Conservation (phyloP, 345 rosid genomes). For the Eucalyptus grandis region DNA sequence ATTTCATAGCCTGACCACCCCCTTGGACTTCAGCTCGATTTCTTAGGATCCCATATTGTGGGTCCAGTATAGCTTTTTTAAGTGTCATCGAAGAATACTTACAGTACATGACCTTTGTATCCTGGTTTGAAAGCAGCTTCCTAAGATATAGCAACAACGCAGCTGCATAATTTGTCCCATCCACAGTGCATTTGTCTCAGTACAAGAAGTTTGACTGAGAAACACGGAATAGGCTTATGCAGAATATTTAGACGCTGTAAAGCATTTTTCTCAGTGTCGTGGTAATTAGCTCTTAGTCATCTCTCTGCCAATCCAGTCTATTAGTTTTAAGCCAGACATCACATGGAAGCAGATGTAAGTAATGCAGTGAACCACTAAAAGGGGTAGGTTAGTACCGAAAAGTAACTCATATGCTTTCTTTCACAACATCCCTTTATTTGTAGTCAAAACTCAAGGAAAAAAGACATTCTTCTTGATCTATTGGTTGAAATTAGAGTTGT, state of each 20-base stretch:
- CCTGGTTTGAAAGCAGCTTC: background rate
- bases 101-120: background rate
- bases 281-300: background rate
- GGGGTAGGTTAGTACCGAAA: background rate
- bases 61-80: background rate
- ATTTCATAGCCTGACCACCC: background rate
- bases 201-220: fast-evolving
- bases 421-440: background rate
- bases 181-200: background rate
- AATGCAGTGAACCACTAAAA: background rate
- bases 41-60: background rate
- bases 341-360: background rate
- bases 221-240: background rate
- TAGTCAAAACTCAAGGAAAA: background rate
- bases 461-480: background rate
- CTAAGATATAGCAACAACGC: background rate
- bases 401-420: background rate
- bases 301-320: background rate
- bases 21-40: background rate
- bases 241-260: background rate
- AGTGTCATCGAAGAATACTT: fast-evolving
- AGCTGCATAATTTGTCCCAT: background rate
- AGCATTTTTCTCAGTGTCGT: background rate
- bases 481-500: background rate
- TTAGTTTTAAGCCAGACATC: background rate